Base-by-base conservation (phyloP, 2,329 filamentous ascomycete species). In the Bipolaris cookei region DNA sequence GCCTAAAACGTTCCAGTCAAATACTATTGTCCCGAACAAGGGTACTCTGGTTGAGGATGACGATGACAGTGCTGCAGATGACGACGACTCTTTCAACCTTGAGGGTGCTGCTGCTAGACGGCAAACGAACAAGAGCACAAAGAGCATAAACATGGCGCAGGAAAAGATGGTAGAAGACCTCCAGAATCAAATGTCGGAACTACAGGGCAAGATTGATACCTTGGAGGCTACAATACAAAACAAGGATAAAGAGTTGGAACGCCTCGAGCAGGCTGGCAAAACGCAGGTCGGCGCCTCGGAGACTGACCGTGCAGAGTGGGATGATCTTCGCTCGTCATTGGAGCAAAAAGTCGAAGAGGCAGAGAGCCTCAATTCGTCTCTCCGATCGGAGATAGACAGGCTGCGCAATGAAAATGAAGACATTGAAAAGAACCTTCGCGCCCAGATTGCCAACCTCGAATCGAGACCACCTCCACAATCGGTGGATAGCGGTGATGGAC, bases 1-100 rank as follows among this genome's bases (percentile, higher is more conserved):
- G 64, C 90, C 91, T 14, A 97, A 96, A 73, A 92, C 92, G 35
- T 92, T 96, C 64, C 93, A 97, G 73, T 94, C 90, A 73, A 98
- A 96, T 73, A 98, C 92, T 0, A 96, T 98, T 69, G 90, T 98
- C 30, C 95, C 95, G 0, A 98, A 97, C 74, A 99, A 98, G 79
- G 96, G 94, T 70, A 97, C 91, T 0, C 93, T 98, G 88, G 87
- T 98, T 1, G 95, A 99, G 76, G 95, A 98, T 73, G 91, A 91
- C 62, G 79, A 79, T 56, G 80, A 79, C 54, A 83, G 82, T 18
- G 79, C 78, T 18, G 84, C 85, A 14, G 86, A 79, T 72, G 79
- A 81, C 11, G 82, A 87, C 39, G 70, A 88, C 52, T 83, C 85
- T 2, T 90, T 90, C 73, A 85, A 84, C 14, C 71, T 89, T 37